Conservation (phyloP, 192 early-diverging fungal genomes). For the Backusella liffmaniae region DNA sequence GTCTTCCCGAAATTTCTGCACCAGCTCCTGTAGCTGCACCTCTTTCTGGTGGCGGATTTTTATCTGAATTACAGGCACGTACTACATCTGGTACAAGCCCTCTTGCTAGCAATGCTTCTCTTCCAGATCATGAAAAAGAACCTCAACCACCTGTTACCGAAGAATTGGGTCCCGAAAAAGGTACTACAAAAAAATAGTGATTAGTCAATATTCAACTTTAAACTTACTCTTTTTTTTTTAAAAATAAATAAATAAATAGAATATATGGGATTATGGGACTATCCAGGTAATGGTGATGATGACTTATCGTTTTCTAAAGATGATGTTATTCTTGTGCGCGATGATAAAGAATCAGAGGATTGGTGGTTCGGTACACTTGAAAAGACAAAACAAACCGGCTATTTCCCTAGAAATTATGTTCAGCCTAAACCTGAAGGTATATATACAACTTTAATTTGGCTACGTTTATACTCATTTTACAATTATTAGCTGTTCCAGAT, state of each 20-base stretch:
- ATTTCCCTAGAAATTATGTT: slow-evolving; percentile 49
- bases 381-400: slow-evolving; percentile 37
- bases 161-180: slow-evolving; percentile 13
- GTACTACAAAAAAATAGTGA: background rate
- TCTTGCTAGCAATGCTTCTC: background rate
- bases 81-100: slow-evolving; percentile 22
- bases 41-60: slow-evolving; percentile 52
- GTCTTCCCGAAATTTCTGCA: background rate
- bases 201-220: background rate
- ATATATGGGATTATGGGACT: slow-evolving; percentile 42
- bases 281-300: slow-evolving; percentile 36
- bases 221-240: background rate
- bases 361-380: slow-evolving; percentile 51
- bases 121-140: background rate
- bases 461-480: background rate
- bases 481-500: slow-evolving; percentile 11
- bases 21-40: slow-evolving; percentile 22
- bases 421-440: slow-evolving; percentile 33
- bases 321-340: slow-evolving; percentile 37
- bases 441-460: background rate
- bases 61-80: slow-evolving; percentile 58
- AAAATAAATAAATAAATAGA: background rate
- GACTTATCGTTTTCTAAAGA: slow-evolving; percentile 42
- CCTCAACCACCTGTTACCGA: background rate
- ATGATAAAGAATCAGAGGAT: slow-evolving; percentile 37